Evolutionary conservation across 345 rosid genomes (phyloP).

Genomic region (Geranium rotundifolium): DNA sequence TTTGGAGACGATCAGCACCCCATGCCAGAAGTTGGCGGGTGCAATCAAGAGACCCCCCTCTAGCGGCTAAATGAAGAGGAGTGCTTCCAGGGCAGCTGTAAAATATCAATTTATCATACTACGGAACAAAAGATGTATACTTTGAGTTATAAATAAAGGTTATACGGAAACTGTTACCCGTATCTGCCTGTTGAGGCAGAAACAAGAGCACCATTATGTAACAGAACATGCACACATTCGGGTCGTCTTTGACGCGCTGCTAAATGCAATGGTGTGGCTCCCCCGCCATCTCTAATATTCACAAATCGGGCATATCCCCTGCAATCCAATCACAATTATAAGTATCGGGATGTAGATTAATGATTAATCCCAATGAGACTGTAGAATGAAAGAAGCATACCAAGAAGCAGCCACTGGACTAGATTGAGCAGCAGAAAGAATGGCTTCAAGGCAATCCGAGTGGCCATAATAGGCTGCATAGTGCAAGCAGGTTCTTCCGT

Average conservation of each 20-base stretch:
- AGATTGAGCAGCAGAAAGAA: conserved; percentile 69
- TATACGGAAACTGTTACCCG: conserved; percentile 37
- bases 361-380: neutral
- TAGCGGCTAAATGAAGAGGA: conserved; percentile 96
- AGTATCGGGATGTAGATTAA: neutral
- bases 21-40: conserved; percentile 78
- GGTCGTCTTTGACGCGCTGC: conserved; percentile 86
- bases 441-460: conserved; percentile 62
- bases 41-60: conserved; percentile 95
- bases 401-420: conserved; percentile 80
- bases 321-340: neutral
- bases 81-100: conserved; percentile 80
- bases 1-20: conserved; percentile 94
- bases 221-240: conserved; percentile 69
- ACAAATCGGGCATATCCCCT: conserved; percentile 96
- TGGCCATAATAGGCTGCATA: conserved; percentile 91
- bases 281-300: conserved; percentile 78
- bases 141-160: neutral
- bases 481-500: conserved; percentile 91
- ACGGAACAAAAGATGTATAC: neutral
- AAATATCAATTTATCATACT: conserved; percentile 10
- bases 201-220: conserved; percentile 84
- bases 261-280: conserved; percentile 93
- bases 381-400: conserved; percentile 17
- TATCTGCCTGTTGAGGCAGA: conserved; percentile 88